Conservation (phyloP, 805 yeast genomes). For the Scheffersomyces stipitis region DNA sequence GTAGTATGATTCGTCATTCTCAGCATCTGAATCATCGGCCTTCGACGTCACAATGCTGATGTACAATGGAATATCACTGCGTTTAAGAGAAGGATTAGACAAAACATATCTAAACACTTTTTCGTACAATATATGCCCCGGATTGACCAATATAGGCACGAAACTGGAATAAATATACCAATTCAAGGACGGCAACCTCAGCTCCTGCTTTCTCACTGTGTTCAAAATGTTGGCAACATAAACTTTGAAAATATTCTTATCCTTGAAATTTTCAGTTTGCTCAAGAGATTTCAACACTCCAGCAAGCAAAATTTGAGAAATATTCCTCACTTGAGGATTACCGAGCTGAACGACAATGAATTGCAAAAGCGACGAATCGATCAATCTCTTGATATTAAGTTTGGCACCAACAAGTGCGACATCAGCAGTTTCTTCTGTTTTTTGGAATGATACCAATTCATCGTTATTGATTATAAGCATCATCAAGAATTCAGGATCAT, state of each 20-base stretch:
- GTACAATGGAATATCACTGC: conserved; percentile 47
- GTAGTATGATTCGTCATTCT: conserved; percentile 50
- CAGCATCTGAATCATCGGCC: conserved; percentile 24
- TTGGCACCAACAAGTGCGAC: conserved; percentile 20
- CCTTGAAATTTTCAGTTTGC: conserved; percentile 48
- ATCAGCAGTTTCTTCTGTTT: conserved; percentile 15
- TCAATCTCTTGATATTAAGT: conserved; percentile 55
- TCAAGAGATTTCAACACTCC: conserved; percentile 44
- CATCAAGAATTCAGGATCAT: conserved; percentile 73
- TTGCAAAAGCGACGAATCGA: conserved; percentile 57
- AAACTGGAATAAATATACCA: conserved; percentile 57
- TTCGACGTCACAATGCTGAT: conserved; percentile 31
- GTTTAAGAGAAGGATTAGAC: conserved; percentile 47
- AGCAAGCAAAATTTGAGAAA: conserved; percentile 45
- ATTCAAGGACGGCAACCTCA: conserved; percentile 45
- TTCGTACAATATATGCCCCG: conserved; percentile 75
- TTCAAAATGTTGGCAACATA: conserved; percentile 49
- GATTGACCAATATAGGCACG: conserved; percentile 58
- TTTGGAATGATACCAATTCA: conserved; percentile 49
- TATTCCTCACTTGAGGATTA: conserved; percentile 26
- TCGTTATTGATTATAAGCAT: conserved; percentile 62
- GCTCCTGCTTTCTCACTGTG: conserved; percentile 24
- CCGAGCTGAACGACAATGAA: conserved; percentile 49
- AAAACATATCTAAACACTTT: conserved; percentile 66
- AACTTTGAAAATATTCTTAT: conserved; percentile 53